A percentile compares a stretch with the other conserved stretches of the same genome.
Conservation (phyloP, 345 rosid genomes). For the Aurinia saxatilis region DNA sequence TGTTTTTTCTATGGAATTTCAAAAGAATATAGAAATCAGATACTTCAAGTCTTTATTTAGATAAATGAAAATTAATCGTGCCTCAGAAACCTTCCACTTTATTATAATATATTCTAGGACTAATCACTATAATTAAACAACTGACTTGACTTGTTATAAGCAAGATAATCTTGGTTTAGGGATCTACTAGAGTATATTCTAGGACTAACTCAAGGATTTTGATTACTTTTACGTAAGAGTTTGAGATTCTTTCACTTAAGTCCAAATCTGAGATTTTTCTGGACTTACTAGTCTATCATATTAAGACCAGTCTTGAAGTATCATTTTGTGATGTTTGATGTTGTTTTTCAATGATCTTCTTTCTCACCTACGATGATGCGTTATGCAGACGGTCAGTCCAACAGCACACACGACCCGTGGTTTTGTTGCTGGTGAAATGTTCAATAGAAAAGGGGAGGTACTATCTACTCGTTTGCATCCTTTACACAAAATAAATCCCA, state of each 20-base stretch:
- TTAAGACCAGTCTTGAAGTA: not conserved
- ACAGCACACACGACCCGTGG: slow-evolving; percentile 59
- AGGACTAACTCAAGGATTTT: too few species aligned
- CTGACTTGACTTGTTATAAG: not conserved
- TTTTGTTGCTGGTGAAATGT: slow-evolving; percentile 69
- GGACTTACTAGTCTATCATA: too few species aligned
- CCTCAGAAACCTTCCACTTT: too few species aligned
- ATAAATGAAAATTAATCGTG: not conserved
- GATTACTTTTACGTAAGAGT: too few species aligned
- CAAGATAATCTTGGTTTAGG: not conserved
- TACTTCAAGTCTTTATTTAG: not conserved
- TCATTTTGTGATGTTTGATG: not conserved
- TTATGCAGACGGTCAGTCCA: slow-evolving; percentile 57
- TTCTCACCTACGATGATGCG: not conserved
- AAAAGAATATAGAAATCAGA: not conserved
- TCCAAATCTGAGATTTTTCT: too few species aligned
- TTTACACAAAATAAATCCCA: not conserved
- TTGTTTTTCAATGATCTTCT: not conserved
- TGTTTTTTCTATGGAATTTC: not conserved
- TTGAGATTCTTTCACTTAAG: too few species aligned
- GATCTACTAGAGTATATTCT: too few species aligned
- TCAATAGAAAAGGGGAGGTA: slow-evolving; percentile 83
- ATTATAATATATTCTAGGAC: not conserved
- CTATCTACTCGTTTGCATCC: not conserved
- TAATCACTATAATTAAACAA: not conserved